A percentile compares a stretch with the other conserved stretches of the same genome.
Evolutionary conservation across 805 yeast genomes (phyloP).

Genomic region (Jamesozyma hellenica): DNA sequence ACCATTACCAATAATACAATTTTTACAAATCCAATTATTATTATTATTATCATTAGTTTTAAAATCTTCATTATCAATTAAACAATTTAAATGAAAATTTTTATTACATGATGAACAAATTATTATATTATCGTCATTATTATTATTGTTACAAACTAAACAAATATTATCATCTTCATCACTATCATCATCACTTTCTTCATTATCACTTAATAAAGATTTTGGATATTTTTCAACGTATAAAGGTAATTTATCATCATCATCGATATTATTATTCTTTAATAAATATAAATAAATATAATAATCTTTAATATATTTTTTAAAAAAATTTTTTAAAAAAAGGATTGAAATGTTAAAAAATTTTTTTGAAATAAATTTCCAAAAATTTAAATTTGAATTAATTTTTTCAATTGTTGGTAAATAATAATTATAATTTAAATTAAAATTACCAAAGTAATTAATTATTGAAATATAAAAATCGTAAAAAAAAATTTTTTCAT

Average conservation of each 20-base stretch:
- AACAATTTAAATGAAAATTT: slow-evolving; percentile 40
- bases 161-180: slow-evolving; percentile 34
- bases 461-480: slow-evolving; percentile 33
- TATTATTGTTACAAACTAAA: slow-evolving; percentile 36
- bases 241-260: slow-evolving; percentile 3
- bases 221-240: slow-evolving; percentile 24
- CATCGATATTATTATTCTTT: slow-evolving; percentile 4
- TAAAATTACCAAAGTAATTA: slow-evolving; percentile 8
- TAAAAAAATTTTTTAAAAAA: slow-evolving; percentile 17
- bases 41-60: neutral
- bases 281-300: slow-evolving; percentile 24
- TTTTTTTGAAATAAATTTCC: slow-evolving; percentile 19
- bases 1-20: slow-evolving; percentile 78
- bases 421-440: neutral
- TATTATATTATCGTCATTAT: slow-evolving; percentile 37
- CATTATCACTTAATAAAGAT: slow-evolving; percentile 25
- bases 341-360: slow-evolving; percentile 3
- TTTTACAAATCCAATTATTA: slow-evolving; percentile 67
- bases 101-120: slow-evolving; percentile 69
- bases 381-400: slow-evolving; percentile 14
- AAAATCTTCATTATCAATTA: neutral
- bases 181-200: slow-evolving; percentile 7
- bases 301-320: slow-evolving; percentile 22
- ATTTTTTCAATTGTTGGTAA: neutral
- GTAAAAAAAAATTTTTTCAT: slow-evolving; percentile 24